Evolutionary conservation across 768 basidiomycete species (phyloP).

Genomic region (Gloeopeniophorella convolvens): DNA sequence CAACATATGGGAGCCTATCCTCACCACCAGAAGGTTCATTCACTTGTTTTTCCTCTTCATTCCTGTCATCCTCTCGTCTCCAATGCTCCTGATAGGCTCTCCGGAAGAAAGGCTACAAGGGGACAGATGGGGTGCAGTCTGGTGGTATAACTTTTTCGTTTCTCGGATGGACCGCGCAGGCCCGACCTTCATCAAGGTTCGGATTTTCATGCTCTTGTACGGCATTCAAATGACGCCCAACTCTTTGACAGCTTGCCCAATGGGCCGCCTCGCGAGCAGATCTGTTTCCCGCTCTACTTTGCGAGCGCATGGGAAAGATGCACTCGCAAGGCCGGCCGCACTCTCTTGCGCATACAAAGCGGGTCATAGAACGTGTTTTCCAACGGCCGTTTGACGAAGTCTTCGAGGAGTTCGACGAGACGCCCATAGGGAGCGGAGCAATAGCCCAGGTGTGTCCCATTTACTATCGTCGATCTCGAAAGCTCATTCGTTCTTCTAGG

Average conservation of each 20-base stretch:
- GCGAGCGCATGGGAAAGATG: slow-evolving; percentile 74
- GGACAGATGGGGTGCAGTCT: slow-evolving; percentile 88
- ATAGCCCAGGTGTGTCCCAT: slow-evolving; percentile 70
- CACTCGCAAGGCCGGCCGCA: slow-evolving; percentile 88
- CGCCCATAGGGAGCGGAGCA: slow-evolving; percentile 95
- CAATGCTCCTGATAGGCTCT: slow-evolving; percentile 72
- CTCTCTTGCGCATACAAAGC: slow-evolving; percentile 68
- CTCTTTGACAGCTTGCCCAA: slow-evolving; percentile 71
- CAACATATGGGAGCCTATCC: slow-evolving; percentile 76
- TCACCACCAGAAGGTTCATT: slow-evolving; percentile 77
- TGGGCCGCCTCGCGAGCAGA: slow-evolving; percentile 97
- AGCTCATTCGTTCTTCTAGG: slow-evolving; percentile 35
- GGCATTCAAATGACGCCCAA: not conserved
- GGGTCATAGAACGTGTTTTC: slow-evolving; percentile 79
- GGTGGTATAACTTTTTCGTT: slow-evolving; percentile 95
- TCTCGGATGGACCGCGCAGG: slow-evolving; percentile 90
- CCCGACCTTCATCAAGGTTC: slow-evolving; percentile 93
- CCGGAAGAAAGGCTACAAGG: slow-evolving; percentile 51
- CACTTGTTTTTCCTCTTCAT: slow-evolving; percentile 78
- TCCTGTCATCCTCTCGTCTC: slow-evolving; percentile 77
- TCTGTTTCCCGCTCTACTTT: slow-evolving; percentile 82
- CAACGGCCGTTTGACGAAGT: slow-evolving; percentile 78
- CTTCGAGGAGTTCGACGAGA: slow-evolving; percentile 82
- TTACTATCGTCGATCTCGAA: not conserved
- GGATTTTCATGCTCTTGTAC: slow-evolving; percentile 13